Evolutionary conservation across 768 basidiomycete genomes (phyloP), one percentile per base, ranked within the genome.

Genomic region (Lactarius hatsudake): DNA sequence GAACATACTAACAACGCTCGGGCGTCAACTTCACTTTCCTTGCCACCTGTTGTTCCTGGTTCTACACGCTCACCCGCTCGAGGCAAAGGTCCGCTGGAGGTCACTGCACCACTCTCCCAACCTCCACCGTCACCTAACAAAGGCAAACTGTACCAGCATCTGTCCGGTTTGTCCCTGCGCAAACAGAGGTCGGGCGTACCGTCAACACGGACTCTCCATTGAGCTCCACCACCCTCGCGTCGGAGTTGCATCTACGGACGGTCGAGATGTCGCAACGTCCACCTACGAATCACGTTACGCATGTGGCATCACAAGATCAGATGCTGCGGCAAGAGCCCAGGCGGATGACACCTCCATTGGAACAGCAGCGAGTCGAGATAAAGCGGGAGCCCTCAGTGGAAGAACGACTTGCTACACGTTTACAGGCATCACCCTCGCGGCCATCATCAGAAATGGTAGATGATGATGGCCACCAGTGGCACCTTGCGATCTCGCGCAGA

Each of bases 131-230:
- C 56, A 45, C 42, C 58, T 9, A 51, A 53, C 48, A 63, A 53
- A 42, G 48, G 12, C 34, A 66, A 45, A 5, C 51, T 8, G 23
- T 6, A 13, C 59, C 63, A 1, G 9, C 62, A 1, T 8, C 45
- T 20, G 43, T 61, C 32, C 34, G 51, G 12, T 69, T 69, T 26
- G 65, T 69, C 34, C 68, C 65, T 38, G 68, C 68, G 0, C 65
- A 59, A 48, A 69, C 68, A 1, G 65, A 69, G 9, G 68, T 45
- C 10, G 68, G 68, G 32, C 68, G 68, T 13, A 56, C 68, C 13
- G 65, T 69, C 32, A 66, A 67, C 38, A 67, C 57, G 7, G 65
- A 69, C 65, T 61, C 28, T 17, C 68, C 68, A n/a, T 30, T 69
- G 6, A 69, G 65, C n/a, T 67, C 65, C 20, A 69, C 65, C 5